A percentile compares a stretch with the other conserved stretches of the same genome.
Evolutionary conservation across 495 filamentous ascomycete species (phyloP).

Genomic region (Tuber microsphaerosporum): DNA sequence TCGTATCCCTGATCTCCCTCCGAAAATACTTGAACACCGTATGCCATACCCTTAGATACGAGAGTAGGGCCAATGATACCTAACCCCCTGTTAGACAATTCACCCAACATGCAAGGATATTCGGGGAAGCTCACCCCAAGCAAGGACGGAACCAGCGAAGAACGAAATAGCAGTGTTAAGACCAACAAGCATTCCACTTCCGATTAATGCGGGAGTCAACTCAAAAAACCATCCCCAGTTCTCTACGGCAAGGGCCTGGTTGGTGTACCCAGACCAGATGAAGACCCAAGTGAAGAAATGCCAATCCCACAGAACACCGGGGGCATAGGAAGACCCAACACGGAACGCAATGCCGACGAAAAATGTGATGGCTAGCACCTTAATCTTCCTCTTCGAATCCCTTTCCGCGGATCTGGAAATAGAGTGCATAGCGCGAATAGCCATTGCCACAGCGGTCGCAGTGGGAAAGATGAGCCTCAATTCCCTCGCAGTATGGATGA

Average conservation of each 20-base stretch:
- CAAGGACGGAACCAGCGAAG: constrained; percentile 54
- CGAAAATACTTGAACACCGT: constrained; percentile 38
- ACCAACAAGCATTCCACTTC: constrained; percentile 59
- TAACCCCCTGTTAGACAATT: constrained; percentile 16
- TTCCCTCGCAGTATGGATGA: constrained; percentile 58
- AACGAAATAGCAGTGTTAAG: constrained; percentile 59
- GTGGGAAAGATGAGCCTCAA: constrained; percentile 57
- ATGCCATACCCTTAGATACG: constrained; percentile 53
- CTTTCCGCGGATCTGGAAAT: constrained; percentile 47
- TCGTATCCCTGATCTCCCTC: constrained; percentile 50
- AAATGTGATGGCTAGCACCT: constrained; percentile 52
- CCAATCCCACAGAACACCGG: constrained; percentile 62
- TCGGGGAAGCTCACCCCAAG: constrained; percentile 48
- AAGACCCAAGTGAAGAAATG: constrained; percentile 59
- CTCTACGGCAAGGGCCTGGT: constrained; percentile 53
- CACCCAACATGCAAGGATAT: neutral
- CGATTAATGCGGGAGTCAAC: constrained; percentile 62
- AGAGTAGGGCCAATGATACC: constrained; percentile 56
- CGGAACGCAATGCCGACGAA: constrained; percentile 48
- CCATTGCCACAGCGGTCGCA: constrained; percentile 56
- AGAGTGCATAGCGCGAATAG: constrained; percentile 59
- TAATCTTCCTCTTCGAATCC: constrained; percentile 56
- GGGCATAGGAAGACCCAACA: constrained; percentile 55
- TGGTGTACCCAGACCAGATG: constrained; percentile 55
- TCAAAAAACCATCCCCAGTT: constrained; percentile 62